Percentiles rank a stretch among this genome's conserved stretches.
Conservation (phyloP, 176 grass and related monocot species). For the Chloris gayana region DNA sequence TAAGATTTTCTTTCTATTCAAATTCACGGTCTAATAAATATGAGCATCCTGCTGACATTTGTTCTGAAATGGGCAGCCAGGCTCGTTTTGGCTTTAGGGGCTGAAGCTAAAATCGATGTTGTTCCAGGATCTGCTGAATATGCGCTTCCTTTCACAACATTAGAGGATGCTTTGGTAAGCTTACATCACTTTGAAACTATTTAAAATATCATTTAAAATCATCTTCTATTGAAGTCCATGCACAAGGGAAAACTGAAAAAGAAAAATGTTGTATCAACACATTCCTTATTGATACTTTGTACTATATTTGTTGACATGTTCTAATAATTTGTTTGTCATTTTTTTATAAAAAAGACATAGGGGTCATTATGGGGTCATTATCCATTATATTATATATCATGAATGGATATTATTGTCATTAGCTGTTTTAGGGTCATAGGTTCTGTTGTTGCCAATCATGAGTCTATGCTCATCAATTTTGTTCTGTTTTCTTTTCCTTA, state of each 20-base stretch:
- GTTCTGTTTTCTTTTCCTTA: not conserved
- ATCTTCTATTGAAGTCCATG: constrained; percentile 2
- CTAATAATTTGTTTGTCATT: constrained; percentile 10
- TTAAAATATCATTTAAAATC: constrained; percentile 12
- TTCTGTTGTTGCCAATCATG: not conserved
- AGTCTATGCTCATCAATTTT: not conserved
- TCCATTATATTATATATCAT: not conserved
- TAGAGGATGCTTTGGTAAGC: constrained; percentile 92
- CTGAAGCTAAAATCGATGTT: constrained; percentile 89
- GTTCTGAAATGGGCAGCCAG: constrained; percentile 88
- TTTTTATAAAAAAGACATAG: not conserved
- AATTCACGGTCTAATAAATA: not conserved
- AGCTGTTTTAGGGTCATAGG: constrained; percentile 13
- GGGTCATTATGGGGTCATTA: too few species aligned
- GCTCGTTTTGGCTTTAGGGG: constrained; percentile 96
- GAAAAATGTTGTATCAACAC: not conserved
- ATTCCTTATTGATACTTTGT: not conserved
- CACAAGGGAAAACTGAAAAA: not conserved
- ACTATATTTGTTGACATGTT: not conserved
- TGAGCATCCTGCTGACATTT: constrained; percentile 51
- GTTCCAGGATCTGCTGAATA: constrained; percentile 91
- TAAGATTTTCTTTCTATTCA: constrained; percentile 4
- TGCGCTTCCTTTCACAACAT: constrained; percentile 83
- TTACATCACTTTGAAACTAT: constrained; percentile 6
- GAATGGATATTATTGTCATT: constrained; percentile 13